phyloP scores from a whole-genome alignment of 257 asterid species.

The Petrea volubilis region DNA sequence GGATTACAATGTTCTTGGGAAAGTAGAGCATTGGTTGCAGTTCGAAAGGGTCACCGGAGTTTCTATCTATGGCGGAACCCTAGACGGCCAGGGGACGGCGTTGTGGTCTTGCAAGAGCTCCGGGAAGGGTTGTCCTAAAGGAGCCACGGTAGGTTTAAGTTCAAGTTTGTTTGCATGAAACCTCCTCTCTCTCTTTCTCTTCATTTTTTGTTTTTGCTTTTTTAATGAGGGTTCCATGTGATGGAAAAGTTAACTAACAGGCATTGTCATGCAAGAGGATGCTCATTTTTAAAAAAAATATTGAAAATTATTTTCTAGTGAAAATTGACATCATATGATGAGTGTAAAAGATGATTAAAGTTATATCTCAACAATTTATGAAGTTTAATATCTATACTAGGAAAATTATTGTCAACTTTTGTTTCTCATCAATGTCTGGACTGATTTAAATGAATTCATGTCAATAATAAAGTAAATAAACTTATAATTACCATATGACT shows the following conservation, averaged over 20 bases:
- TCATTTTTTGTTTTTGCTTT: too few species aligned
- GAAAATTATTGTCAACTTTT: too few species aligned
- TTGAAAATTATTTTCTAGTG: background rate
- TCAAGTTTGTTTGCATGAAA: background rate
- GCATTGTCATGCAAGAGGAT: background rate
- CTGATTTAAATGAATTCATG: too few species aligned
- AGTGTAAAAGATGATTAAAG: too few species aligned
- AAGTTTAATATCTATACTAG: too few species aligned
- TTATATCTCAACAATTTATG: too few species aligned
- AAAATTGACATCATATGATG: background rate
- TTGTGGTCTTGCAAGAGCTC: slow-evolving; percentile 58
- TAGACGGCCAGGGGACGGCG: slow-evolving; percentile 38
- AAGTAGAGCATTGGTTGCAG: slow-evolving; percentile 42
- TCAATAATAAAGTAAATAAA: too few species aligned
- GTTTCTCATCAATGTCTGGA: too few species aligned
- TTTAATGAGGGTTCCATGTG: background rate
- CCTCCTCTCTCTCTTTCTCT: background rate
- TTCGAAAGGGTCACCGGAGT: slow-evolving; percentile 54
- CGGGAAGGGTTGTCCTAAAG: slow-evolving; percentile 43
- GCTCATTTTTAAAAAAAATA: background rate
- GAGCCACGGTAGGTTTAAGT: slow-evolving; percentile 30
- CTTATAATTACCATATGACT: too few species aligned
- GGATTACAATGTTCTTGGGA: slow-evolving; percentile 42
- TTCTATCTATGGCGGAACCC: slow-evolving; percentile 55
- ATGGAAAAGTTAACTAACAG: background rate